Percentiles rank a stretch among this genome's conserved stretches.
Conservation (phyloP, 208 protist genomes). For the Leishmania tarentolae region DNA sequence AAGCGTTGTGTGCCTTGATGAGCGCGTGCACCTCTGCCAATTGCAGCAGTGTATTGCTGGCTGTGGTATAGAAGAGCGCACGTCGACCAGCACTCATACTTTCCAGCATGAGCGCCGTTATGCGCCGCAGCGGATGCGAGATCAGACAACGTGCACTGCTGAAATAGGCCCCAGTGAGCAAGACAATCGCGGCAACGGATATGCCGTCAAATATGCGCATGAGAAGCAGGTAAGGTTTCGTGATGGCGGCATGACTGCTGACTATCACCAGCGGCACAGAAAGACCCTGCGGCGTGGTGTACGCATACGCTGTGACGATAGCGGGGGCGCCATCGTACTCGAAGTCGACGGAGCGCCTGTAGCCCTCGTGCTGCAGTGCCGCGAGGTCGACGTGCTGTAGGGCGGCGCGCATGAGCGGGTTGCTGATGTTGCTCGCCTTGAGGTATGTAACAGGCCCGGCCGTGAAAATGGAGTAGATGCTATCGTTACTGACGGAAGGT, state of each 20-base stretch:
- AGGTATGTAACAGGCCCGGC: constrained; percentile 9
- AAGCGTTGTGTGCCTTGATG: constrained; percentile 21
- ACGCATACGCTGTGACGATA: background rate
- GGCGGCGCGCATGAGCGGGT: constrained; percentile 45
- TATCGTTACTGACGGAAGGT: constrained; percentile 5
- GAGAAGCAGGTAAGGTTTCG: constrained; percentile 6
- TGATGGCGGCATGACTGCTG: constrained; percentile 1
- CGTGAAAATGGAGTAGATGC: background rate
- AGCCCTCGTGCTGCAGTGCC: constrained; percentile 1
- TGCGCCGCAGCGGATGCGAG: constrained; percentile 18
- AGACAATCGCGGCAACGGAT: background rate
- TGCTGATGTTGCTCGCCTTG: constrained; percentile 18
- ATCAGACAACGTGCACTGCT: background rate
- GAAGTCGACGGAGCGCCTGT: constrained; percentile 13
- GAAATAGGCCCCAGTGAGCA: constrained; percentile 1
- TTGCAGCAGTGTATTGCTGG: background rate
- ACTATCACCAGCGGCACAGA: constrained; percentile 2
- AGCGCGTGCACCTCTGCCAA: constrained; percentile 25
- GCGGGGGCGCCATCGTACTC: constrained; percentile 1
- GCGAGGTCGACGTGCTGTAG: constrained; percentile 31
- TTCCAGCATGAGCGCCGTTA: background rate
- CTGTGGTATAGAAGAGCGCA: background rate
- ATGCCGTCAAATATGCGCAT: constrained; percentile 11
- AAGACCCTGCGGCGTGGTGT: background rate
- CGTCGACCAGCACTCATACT: background rate